Evolutionary conservation across 371 early-diverging fungal genomes (phyloP).

Genomic region (Smittium culicis): DNA sequence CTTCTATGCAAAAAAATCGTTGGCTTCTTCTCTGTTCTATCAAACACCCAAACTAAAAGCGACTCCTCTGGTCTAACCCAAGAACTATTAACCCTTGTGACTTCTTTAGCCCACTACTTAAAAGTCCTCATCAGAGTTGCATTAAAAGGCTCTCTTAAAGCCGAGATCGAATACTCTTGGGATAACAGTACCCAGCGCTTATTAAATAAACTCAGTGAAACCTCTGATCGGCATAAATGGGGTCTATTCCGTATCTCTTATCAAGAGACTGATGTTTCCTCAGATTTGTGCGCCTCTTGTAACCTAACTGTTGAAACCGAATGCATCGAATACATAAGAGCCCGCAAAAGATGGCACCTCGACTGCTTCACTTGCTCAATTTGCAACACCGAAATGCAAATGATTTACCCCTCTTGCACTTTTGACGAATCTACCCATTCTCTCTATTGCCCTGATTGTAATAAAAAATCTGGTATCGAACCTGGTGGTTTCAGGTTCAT

Average conservation of each 20-base stretch:
- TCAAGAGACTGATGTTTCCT: conserved; percentile 44
- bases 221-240: conserved; percentile 32
- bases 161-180: conserved; percentile 45
- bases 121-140: conserved; percentile 83
- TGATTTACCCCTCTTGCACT: conserved; percentile 36
- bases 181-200: conserved; percentile 29
- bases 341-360: conserved; percentile 55
- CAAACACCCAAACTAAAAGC: conserved; percentile 50
- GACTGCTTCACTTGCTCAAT: conserved; percentile 58
- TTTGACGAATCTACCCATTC: conserved; percentile 31
- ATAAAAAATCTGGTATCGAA: conserved; percentile 30
- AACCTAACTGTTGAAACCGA: conserved; percentile 68
- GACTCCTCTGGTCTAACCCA: conserved; percentile 64
- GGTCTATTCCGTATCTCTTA: conserved; percentile 28
- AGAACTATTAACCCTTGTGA: conserved; percentile 78
- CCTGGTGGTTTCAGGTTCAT: conserved; percentile 51
- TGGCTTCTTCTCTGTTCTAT: conserved; percentile 78
- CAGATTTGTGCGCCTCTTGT: conserved; percentile 71
- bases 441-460: conserved; percentile 39
- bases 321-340: conserved; percentile 44
- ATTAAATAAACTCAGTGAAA: conserved; percentile 30
- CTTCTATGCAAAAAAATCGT: conserved; percentile 81
- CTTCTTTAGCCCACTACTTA: conserved; percentile 80
- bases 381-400: conserved; percentile 42
- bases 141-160: conserved; percentile 67